Conservation (phyloP, 495 filamentous ascomycete genomes). For the Penicillium cosmopolitanum region DNA sequence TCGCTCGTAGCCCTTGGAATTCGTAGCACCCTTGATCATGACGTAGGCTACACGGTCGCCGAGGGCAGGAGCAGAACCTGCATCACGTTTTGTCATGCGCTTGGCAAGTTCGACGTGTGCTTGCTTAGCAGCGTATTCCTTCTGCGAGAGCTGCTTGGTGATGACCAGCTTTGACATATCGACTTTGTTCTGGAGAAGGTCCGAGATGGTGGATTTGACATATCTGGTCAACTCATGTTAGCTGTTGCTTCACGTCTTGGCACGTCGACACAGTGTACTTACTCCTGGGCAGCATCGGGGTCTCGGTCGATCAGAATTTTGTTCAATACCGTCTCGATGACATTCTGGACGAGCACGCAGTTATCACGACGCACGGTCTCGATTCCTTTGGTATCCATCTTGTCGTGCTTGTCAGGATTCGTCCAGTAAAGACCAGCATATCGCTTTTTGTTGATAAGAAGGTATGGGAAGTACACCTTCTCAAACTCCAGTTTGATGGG, state of each 20-base stretch:
- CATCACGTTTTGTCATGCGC: slow-evolving; percentile 94
- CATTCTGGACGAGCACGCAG: slow-evolving; percentile 90
- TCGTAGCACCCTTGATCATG: slow-evolving; percentile 88
- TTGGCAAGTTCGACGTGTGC: slow-evolving; percentile 93
- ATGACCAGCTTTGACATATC: slow-evolving; percentile 99
- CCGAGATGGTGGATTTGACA: slow-evolving; percentile 94
- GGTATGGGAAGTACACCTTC: slow-evolving; percentile 98
- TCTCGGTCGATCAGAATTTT: slow-evolving; percentile 96
- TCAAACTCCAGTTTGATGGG: slow-evolving; percentile 99
- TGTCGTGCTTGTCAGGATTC: slow-evolving; percentile 90
- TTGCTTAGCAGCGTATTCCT: slow-evolving; percentile 83
- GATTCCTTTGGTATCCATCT: slow-evolving; percentile 99
- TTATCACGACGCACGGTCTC: slow-evolving; percentile 98
- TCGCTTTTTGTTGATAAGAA: slow-evolving; percentile 99
- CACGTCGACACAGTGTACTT: slow-evolving; percentile 41
- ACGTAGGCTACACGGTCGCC: slow-evolving; percentile 98
- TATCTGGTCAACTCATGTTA: slow-evolving; percentile 61
- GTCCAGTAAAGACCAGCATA: slow-evolving; percentile 99
- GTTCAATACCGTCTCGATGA: slow-evolving; percentile 94
- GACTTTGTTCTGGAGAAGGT: slow-evolving; percentile 94
- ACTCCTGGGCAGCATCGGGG: slow-evolving; percentile 89
- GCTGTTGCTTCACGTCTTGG: background rate
- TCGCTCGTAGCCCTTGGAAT: slow-evolving; percentile 90
- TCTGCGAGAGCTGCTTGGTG: slow-evolving; percentile 92
- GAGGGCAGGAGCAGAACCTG: slow-evolving; percentile 89